Base-by-base conservation (phyloP, 2,329 filamentous ascomycete species). In the Calonectria pauciramosa region DNA sequence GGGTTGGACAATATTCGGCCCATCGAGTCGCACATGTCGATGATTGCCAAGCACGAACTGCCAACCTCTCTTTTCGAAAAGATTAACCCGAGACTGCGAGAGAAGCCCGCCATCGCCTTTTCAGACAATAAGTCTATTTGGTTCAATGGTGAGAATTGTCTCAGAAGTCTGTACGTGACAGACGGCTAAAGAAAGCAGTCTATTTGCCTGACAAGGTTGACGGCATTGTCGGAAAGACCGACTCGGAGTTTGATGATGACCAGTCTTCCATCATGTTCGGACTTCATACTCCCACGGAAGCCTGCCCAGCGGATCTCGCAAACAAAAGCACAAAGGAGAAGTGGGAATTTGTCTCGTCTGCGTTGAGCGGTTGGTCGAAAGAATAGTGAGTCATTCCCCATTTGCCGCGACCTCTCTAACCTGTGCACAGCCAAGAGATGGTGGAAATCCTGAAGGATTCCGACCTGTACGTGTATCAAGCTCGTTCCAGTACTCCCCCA, bases 251-350 rank as follows among this genome's bases (percentile, higher is more conserved):
- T 54, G 14, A 60, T 11, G 56, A 60, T 3, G 23, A 26, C 3
- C 56, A 41, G 34, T 60, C 56, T 26, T 60, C 56, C n/a, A 60
- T 60, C 34, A 60, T 60, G 56, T 60, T 60, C 16, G 56, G 56
- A 1, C 11, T 60, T 14, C n/a, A 16, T n/a, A 34, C 18, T 10
- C 56, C 56, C 3, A 28, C 4, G 23, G 56, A 38, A n/a, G 14
- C 7, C 6, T 60, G 56, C 20, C 56, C 56, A 26, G 1, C 13
- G 1, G 56, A 60, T 28, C 56, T 60, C 2, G 23, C 16, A 13
- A 8, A 60, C 1, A 41, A 26, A 13, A 18, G 34, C 3, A 60
- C 34, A 23, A 13, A 14, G 1, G 56, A 60, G 16, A 60, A 60
- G 34, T 60, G 56, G 56, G 16, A 26, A 14, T 60, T 60, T 26